Base-by-base conservation (phyloP, 1,139 yeast genomes). In the Kazachstania sp. region DNA sequence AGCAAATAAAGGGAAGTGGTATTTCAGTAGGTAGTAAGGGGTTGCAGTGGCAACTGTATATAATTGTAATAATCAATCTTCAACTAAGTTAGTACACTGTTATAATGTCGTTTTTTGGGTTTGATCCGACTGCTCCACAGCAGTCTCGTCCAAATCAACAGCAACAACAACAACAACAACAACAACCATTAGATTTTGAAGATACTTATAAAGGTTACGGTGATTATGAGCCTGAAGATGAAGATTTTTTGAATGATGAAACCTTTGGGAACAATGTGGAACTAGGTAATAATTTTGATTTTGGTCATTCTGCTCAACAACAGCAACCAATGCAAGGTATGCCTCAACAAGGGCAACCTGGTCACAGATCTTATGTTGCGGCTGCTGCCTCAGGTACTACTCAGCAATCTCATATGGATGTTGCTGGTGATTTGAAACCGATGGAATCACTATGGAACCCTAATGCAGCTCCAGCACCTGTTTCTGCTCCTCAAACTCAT, bases 151-250 rank as follows among this genome's bases (percentile, higher is more conserved):
- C 42, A 45, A 12, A 52, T 50, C 29, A 48, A 49, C 23, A 41
- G 38, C 11, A 50, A 49, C 16, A 49, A 46, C 8, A 47, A 19
- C 39, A 37, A 26, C 39, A 18, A 11, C 15, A 9, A 67, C 76
- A 69, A 23, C 51, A 54, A 35, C 53, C 64, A 16, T 48, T 64
- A 50, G 94, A 85, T 60, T 88, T 86, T 61, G 94, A 86, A 57
- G 95, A 87, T 46, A 82, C 95, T 16, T 86, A 85, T 62, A 86
- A 83, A 53, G 90, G 90, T 3, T 74, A 84, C 49, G 92, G 88
- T 2, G 86, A 78, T 30, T 74, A 74, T 51, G 74, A 78, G 43
- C 75, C 74, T 41, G 94, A 84, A 54, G 81, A 78, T 34, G 88
- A 83, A 50, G 97, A 88, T 63, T 88, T 82, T 46, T 72, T 86